Percentiles rank a stretch among this genome's conserved stretches.
Conservation (phyloP, 2,329 filamentous ascomycete genomes). For the Cercospora sp. region DNA sequence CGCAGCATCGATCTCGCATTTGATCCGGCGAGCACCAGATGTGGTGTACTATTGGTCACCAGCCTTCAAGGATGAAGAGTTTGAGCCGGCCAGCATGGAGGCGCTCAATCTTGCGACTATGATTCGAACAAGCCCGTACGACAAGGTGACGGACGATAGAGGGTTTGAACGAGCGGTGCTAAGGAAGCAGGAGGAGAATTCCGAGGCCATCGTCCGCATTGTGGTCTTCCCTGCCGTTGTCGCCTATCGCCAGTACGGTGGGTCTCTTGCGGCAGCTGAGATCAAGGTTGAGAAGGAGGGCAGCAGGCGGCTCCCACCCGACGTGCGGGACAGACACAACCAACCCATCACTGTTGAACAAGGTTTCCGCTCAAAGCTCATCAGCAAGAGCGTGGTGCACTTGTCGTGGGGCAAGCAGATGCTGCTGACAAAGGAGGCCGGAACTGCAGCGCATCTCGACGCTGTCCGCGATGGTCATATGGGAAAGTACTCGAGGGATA, state of each 20-base stretch:
- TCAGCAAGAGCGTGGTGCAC: conserved; percentile 34
- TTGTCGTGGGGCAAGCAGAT: conserved; percentile 36
- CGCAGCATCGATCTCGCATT: conserved; percentile 25
- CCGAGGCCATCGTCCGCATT: conserved; percentile 34
- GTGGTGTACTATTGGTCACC: conserved; percentile 36
- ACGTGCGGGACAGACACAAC: conserved; percentile 8
- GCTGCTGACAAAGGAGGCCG: conserved; percentile 35
- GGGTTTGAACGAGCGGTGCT: conserved; percentile 25
- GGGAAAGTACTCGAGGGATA: conserved; percentile 40
- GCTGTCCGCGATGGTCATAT: conserved; percentile 25
- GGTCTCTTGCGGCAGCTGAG: conserved; percentile 24
- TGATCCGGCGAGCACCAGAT: conserved; percentile 28
- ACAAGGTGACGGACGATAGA: conserved; percentile 23
- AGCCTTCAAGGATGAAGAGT: conserved; percentile 38
- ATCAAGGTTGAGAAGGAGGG: conserved; percentile 22
- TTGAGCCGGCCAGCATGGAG: conserved; percentile 34
- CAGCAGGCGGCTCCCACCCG: conserved; percentile 14
- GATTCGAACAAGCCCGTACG: conserved; percentile 29
- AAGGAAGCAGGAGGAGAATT: conserved; percentile 15
- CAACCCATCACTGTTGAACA: not conserved
- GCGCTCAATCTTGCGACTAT: conserved; percentile 31
- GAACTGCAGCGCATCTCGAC: conserved; percentile 33
- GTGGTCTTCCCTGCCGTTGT: conserved; percentile 33
- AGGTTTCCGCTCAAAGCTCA: conserved; percentile 33
- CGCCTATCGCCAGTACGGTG: conserved; percentile 34